These are phyloP conservation scores for Sporormia fimetaria DNA, from an alignment of 495 filamentous ascomycete species.

Conservation along the genomic window DNA sequence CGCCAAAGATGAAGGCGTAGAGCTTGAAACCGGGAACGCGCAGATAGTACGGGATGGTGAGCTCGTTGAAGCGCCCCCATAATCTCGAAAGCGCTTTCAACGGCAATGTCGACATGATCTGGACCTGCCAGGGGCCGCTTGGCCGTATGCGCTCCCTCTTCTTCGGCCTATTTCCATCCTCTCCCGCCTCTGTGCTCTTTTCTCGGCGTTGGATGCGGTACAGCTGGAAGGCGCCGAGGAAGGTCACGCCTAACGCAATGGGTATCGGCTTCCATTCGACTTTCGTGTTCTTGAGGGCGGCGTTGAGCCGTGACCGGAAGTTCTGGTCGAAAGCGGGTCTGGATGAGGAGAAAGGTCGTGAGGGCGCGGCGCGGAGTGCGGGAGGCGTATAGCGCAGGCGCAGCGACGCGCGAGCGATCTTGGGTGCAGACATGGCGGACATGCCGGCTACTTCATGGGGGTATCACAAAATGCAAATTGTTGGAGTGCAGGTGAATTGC, in stretches of 20 bases:
- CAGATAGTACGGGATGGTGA: conserved; percentile 79
- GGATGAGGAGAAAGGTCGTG: conserved; percentile 36
- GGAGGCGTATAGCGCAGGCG: neutral
- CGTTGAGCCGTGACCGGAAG: conserved; percentile 51
- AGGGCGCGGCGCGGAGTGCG: conserved; percentile 3
- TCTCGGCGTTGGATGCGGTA: conserved; percentile 52
- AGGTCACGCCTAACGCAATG: conserved; percentile 74
- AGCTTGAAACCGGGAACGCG: conserved; percentile 90
- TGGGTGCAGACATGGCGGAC: too few species aligned
- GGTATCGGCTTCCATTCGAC: conserved; percentile 96
- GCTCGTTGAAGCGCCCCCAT: conserved; percentile 93
- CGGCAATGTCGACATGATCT: conserved; percentile 90
- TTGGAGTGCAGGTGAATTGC: neutral
- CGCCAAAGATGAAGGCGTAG: conserved; percentile 85
- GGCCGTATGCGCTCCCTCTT: conserved; percentile 62
- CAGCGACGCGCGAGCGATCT: conserved; percentile 31
- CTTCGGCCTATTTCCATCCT: conserved; percentile 44
- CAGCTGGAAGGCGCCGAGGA: conserved; percentile 74
- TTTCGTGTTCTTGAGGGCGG: conserved; percentile 59
- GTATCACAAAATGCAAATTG: too few species aligned
- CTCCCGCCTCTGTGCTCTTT: conserved; percentile 40
- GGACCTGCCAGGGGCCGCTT: conserved; percentile 89
- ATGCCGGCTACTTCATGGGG: too few species aligned
- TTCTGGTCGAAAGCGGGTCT: conserved; percentile 34
- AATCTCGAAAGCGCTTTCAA: conserved; percentile 85